Conservation (phyloP, 2,329 filamentous ascomycete genomes). For the Drechslera avenae region DNA sequence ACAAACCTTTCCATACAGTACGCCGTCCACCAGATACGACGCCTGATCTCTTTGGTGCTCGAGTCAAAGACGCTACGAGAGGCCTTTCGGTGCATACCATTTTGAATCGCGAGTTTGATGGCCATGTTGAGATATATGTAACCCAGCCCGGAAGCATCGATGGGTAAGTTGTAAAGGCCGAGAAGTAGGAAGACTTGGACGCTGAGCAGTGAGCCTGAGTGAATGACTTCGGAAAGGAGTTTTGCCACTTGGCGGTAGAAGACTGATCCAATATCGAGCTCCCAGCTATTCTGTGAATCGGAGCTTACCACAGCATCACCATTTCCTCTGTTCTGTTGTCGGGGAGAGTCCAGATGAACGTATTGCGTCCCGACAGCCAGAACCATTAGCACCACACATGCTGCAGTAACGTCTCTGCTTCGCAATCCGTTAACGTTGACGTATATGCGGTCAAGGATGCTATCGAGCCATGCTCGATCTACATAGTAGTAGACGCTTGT, state of each 20-base stretch:
- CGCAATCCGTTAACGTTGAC: neutral
- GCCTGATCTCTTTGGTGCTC: conserved; percentile 15
- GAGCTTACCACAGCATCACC: neutral
- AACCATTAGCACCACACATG: conserved; percentile 51
- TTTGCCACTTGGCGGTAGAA: conserved; percentile 60
- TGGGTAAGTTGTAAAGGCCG: conserved; percentile 60
- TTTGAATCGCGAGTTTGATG: conserved; percentile 63
- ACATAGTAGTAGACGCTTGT: conserved; percentile 53
- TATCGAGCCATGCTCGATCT: conserved; percentile 49
- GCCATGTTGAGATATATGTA: conserved; percentile 64
- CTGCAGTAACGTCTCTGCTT: conserved; percentile 12
- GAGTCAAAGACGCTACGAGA: conserved; percentile 5
- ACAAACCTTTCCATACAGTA: conserved; percentile 22
- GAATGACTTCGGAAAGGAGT: conserved; percentile 62
- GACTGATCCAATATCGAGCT: conserved; percentile 13
- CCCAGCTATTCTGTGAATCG: conserved; percentile 9
- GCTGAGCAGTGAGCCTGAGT: conserved; percentile 61
- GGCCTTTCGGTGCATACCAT: conserved; percentile 62
- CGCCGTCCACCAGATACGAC: conserved; percentile 21
- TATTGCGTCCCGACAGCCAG: conserved; percentile 53
- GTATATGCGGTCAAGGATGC: conserved; percentile 45
- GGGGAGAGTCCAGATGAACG: conserved; percentile 18
- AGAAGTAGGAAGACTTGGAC: conserved; percentile 64
- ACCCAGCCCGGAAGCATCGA: conserved; percentile 62
- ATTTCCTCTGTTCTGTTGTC: neutral